Conservation (phyloP, 768 basidiomycete species). For the Cystoderma amianthinum region DNA sequence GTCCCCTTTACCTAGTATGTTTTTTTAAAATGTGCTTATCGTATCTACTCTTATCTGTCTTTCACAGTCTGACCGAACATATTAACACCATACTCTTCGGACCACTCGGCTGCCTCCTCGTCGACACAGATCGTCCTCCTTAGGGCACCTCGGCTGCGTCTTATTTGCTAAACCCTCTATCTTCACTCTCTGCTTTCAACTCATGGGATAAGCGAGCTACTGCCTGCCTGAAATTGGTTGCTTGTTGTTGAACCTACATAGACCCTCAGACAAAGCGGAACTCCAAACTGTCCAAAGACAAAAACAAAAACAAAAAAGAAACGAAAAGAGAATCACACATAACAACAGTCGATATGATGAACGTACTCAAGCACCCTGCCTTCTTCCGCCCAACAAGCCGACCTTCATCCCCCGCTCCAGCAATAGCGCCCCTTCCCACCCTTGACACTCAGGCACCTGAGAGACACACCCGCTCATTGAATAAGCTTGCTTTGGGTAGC, state of each 20-base stretch:
- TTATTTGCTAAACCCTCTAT: conserved; percentile 10
- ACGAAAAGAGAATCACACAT: no score
- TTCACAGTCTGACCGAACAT: conserved; percentile 38
- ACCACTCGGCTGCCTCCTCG: conserved; percentile 50
- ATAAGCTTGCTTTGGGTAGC: conserved; percentile 51
- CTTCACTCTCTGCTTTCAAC: conserved; percentile 22
- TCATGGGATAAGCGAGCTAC: conserved; percentile 47
- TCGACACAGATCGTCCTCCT: conserved; percentile 76
- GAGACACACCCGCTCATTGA: conserved; percentile 41
- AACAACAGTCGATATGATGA: conserved; percentile 36
- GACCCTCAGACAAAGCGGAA: conserved; percentile 15
- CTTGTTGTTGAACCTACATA: conserved; percentile 24
- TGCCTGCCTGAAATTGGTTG: conserved; percentile 30
- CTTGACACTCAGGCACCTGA: conserved; percentile 33
- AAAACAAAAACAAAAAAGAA: conserved; percentile 8
- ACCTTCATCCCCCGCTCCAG: conserved; percentile 53
- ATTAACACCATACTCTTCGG: conserved; percentile 52
- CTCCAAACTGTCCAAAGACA: conserved; percentile 5
- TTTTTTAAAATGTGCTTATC: conserved; percentile 5
- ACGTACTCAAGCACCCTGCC: conserved; percentile 61
- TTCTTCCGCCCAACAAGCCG: conserved; percentile 61
- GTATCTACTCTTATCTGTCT: conserved; percentile 4
- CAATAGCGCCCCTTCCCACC: conserved; percentile 19
- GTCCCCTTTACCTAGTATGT: conserved; percentile 30
- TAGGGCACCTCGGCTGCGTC: conserved; percentile 33